Percentiles rank a stretch among this genome's conserved stretches.
Conservation (phyloP, 768 basidiomycete genomes). For the Lentinula sp. region DNA sequence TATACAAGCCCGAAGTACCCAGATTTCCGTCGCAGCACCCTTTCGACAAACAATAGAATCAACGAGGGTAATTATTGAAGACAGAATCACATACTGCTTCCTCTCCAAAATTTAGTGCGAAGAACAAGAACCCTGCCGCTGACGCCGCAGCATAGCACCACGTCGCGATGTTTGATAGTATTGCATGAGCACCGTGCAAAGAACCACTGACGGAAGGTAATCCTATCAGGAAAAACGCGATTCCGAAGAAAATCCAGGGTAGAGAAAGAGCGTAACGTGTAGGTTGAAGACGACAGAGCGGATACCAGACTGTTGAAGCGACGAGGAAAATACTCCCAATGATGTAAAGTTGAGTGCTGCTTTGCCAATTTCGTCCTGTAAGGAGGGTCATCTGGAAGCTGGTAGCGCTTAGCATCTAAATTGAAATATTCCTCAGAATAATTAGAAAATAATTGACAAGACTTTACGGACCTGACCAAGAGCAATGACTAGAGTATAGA, state of each 20-base stretch:
- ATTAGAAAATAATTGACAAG: constrained; percentile 2
- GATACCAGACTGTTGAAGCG: constrained; percentile 85
- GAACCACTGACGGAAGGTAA: constrained; percentile 67
- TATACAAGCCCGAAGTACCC: constrained; percentile 85
- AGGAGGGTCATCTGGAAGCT: constrained; percentile 94
- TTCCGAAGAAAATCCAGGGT: constrained; percentile 88
- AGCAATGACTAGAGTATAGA: constrained; percentile 87
- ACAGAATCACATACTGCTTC: constrained; percentile 60
- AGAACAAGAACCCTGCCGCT: constrained; percentile 90
- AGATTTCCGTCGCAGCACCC: constrained; percentile 93
- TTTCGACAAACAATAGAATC: constrained; percentile 20
- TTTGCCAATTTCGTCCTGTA: constrained; percentile 80
- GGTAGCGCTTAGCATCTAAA: constrained; percentile 78
- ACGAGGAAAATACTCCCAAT: constrained; percentile 86
- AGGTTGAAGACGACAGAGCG: constrained; percentile 81
- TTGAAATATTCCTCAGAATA: constrained; percentile 2
- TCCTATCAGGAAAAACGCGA: constrained; percentile 90
- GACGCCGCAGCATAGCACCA: constrained; percentile 92
- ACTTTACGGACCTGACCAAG: constrained; percentile 58
- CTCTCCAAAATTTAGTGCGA: constrained; percentile 95
- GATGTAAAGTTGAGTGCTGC: constrained; percentile 79
- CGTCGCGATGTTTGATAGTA: constrained; percentile 71
- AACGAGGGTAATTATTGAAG: background rate
- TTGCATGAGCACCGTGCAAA: constrained; percentile 56
- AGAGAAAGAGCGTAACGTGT: constrained; percentile 81